Evolutionary conservation across 179 eudicot species (phyloP).

Genomic region (Amaranthus tricolor): DNA sequence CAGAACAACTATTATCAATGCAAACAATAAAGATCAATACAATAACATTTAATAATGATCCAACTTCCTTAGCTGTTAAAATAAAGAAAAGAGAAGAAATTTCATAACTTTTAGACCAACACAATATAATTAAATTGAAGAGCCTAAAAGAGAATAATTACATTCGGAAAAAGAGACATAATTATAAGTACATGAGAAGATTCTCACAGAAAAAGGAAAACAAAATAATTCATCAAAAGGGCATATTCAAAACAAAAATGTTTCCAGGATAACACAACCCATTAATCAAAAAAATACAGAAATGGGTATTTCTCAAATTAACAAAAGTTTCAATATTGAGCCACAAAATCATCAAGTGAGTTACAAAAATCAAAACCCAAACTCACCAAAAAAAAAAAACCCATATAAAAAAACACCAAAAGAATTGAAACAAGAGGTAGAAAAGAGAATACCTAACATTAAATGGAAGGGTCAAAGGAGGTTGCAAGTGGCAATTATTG

Average conservation of each 20-base stretch:
- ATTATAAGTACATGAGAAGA: not conserved
- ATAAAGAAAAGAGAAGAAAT: not conserved
- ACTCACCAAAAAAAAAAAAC: constrained; percentile 9
- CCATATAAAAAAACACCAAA: not conserved
- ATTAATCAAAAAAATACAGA: not conserved
- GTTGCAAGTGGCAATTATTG: constrained; percentile 45
- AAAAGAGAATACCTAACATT: constrained; percentile 37
- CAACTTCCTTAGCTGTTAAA: not conserved
- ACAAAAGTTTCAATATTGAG: constrained; percentile 6
- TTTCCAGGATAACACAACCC: not conserved
- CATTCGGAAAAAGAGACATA: not conserved
- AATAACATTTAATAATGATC: not conserved
- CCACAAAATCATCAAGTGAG: constrained; percentile 19
- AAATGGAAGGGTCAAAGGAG: constrained; percentile 39
- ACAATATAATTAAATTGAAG: not conserved
- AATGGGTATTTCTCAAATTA: not conserved
- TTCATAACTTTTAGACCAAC: not conserved
- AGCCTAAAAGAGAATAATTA: too few relatives aligned
- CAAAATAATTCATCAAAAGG: not conserved
- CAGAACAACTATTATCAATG: not conserved
- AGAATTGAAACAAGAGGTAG: not conserved
- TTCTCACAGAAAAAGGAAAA: constrained; percentile 11
- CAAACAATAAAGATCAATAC: not conserved
- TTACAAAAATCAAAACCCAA: constrained; percentile 19
- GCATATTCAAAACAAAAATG: not conserved